Evolutionary conservation across 2,329 filamentous ascomycete genomes (phyloP).

Genomic region (Remersonia thermophila): DNA sequence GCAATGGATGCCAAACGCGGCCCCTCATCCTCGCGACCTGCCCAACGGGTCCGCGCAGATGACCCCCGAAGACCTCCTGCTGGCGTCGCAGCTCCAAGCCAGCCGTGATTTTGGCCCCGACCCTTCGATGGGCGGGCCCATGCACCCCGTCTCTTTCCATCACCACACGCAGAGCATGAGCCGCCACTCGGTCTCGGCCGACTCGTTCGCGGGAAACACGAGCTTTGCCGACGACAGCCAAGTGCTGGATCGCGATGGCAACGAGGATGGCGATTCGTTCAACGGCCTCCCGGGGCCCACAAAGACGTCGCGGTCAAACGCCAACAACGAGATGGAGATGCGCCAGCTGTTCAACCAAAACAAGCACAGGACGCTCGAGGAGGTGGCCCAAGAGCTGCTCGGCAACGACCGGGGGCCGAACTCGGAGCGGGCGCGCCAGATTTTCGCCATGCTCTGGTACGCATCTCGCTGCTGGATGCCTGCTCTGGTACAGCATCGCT

Average conservation of each 20-base stretch:
- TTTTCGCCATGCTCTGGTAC: conserved; percentile 83
- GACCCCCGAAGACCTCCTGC: conserved; percentile 46
- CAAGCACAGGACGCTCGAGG: conserved; percentile 52
- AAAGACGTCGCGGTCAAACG: conserved; percentile 51
- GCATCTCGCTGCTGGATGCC: conserved; percentile 18
- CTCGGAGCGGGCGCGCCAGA: conserved; percentile 70
- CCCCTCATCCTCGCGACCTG: conserved; percentile 33
- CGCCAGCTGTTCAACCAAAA: conserved; percentile 62
- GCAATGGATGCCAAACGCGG: conserved; percentile 38
- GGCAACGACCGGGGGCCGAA: conserved; percentile 70
- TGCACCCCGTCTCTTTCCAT: conserved; percentile 34
- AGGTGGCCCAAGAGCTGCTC: conserved; percentile 64
- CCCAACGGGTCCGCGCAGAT: conserved; percentile 31
- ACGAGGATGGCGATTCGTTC: conserved; percentile 43
- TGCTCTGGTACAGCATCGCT: not conserved
- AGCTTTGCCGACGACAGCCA: conserved; percentile 50
- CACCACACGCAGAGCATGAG: conserved; percentile 25
- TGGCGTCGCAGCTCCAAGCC: conserved; percentile 43
- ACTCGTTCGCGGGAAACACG: conserved; percentile 38
- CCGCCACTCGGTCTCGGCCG: conserved; percentile 41
- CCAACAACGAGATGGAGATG: conserved; percentile 73
- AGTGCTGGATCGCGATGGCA: conserved; percentile 47
- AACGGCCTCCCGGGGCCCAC: conserved; percentile 35
- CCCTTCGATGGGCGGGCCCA: conserved; percentile 34
- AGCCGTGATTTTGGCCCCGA: conserved; percentile 38